These are phyloP conservation scores for Fusarium decemcellulare DNA, from an alignment of 2,329 filamentous ascomycete species.

Conservation along the genomic window DNA sequence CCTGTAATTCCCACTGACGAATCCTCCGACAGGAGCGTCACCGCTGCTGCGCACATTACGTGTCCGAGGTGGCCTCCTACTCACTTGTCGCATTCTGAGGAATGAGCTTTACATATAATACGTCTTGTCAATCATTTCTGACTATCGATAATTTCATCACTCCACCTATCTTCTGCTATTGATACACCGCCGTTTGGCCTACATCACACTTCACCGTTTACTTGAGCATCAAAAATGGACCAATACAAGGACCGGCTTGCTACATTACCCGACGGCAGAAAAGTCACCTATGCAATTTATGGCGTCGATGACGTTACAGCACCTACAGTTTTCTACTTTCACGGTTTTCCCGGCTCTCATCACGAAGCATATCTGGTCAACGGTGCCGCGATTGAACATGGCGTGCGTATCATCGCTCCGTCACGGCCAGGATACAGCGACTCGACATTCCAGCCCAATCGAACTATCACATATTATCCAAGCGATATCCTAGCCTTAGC, in stretches of 20 bases:
- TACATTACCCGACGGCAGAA: slow-evolving; percentile 25
- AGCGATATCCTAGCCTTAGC: slow-evolving; percentile 18
- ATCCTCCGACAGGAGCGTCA: too few species aligned
- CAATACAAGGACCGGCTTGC: slow-evolving; percentile 4
- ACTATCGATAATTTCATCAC: too few species aligned
- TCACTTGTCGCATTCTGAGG: too few species aligned
- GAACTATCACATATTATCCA: slow-evolving; percentile 17
- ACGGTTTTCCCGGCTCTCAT: slow-evolving; percentile 34
- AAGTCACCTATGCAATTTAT: slow-evolving; percentile 26
- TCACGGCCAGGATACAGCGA: slow-evolving; percentile 25
- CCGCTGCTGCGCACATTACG: too few species aligned
- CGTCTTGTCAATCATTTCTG: too few species aligned
- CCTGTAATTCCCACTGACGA: too few species aligned
- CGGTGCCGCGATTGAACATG: background rate
- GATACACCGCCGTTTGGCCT: too few species aligned
- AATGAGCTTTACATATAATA: too few species aligned
- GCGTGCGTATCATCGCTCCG: slow-evolving; percentile 20
- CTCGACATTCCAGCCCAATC: slow-evolving; percentile 29
- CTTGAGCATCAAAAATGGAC: slow-evolving; percentile 7
- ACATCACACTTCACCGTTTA: too few species aligned
- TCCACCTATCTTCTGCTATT: too few species aligned
- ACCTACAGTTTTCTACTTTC: slow-evolving; percentile 28
- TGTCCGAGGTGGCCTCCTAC: too few species aligned
- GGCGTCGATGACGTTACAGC: slow-evolving; percentile 12
- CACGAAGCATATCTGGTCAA: slow-evolving; percentile 22